phyloP scores from a whole-genome alignment of 2,329 filamentous ascomycete species.

The Pezicula carpinea region DNA sequence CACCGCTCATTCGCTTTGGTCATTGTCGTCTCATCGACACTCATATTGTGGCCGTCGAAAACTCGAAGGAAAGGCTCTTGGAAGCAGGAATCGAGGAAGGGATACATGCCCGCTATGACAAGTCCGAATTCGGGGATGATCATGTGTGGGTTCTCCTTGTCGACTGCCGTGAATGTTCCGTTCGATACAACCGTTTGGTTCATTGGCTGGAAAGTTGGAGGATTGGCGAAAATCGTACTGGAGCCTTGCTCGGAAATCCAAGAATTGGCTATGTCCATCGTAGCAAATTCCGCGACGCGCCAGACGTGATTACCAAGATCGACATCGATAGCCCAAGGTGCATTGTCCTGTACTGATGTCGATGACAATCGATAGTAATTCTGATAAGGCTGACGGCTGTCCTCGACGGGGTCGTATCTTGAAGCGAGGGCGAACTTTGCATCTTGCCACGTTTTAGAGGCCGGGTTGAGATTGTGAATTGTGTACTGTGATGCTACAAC shows the following conservation, averaged over 20 bases:
- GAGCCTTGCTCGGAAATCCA: constrained; percentile 2
- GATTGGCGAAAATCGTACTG: not conserved
- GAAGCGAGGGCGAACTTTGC: constrained; percentile 6
- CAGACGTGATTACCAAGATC: constrained; percentile 7
- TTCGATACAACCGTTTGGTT: not conserved
- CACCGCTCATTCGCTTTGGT: constrained; percentile 1
- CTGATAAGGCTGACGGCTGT: constrained; percentile 6
- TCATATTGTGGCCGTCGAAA: not conserved
- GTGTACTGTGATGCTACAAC: too few relatives aligned
- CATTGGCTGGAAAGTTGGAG: not conserved
- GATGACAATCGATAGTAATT: constrained; percentile 8
- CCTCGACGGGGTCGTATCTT: not conserved
- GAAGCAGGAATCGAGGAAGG: constrained; percentile 1
- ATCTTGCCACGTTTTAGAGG: too few relatives aligned
- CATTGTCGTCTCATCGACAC: not conserved
- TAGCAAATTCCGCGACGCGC: constrained; percentile 6
- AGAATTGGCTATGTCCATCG: constrained; percentile 4
- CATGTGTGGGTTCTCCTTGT: not conserved
- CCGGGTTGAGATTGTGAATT: too few relatives aligned
- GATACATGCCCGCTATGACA: constrained; percentile 6
- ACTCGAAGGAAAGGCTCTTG: constrained; percentile 13
- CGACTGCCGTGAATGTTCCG: constrained; percentile 5
- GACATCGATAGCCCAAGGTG: constrained; percentile 9
- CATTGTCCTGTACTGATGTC: not conserved
- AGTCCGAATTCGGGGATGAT: constrained; percentile 7